A percentile compares a stretch with the other conserved stretches of the same genome.
Conservation (phyloP, 2,329 filamentous ascomycete species). For the Aspergillus sclerotialis region DNA sequence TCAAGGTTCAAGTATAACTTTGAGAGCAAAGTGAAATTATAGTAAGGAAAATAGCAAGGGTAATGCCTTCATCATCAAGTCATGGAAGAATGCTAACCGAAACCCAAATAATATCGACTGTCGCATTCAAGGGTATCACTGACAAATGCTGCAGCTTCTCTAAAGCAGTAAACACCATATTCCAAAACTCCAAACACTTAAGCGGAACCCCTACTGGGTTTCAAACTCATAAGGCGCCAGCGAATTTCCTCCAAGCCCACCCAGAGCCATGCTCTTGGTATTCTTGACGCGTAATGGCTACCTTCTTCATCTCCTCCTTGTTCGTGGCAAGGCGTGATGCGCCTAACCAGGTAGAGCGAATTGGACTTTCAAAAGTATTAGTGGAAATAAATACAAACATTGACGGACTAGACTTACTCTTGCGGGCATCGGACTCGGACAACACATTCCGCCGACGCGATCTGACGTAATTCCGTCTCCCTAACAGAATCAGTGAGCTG, state of each 20-base stretch:
- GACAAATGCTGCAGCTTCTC: constrained; percentile 1
- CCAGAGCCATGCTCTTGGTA: constrained; percentile 78
- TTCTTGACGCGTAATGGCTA: constrained; percentile 77
- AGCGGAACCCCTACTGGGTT: constrained; percentile 3
- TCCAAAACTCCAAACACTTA: not conserved
- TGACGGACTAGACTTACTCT: constrained; percentile 41
- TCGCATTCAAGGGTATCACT: constrained; percentile 4
- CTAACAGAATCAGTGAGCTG: constrained; percentile 22
- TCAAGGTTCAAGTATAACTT: too few relatives aligned
- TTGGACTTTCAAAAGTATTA: constrained; percentile 42
- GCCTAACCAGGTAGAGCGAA: constrained; percentile 78
- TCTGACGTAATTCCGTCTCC: constrained; percentile 62
- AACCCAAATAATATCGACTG: too few relatives aligned
- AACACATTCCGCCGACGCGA: constrained; percentile 68
- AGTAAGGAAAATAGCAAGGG: too few relatives aligned
- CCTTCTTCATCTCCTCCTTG: constrained; percentile 53
- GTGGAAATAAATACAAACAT: constrained; percentile 7
- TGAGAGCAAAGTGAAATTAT: too few relatives aligned
- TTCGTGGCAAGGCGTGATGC: constrained; percentile 71
- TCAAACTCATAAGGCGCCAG: constrained; percentile 25
- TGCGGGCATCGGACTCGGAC: constrained; percentile 64
- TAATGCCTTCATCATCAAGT: too few relatives aligned
- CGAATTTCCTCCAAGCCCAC: constrained; percentile 70
- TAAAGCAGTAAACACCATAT: not conserved
- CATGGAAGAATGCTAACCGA: too few relatives aligned